Evolutionary conservation across 345 rosid genomes (phyloP), one percentile per base, ranked within the genome.

Genomic region (Aquilaria malaccensis): DNA sequence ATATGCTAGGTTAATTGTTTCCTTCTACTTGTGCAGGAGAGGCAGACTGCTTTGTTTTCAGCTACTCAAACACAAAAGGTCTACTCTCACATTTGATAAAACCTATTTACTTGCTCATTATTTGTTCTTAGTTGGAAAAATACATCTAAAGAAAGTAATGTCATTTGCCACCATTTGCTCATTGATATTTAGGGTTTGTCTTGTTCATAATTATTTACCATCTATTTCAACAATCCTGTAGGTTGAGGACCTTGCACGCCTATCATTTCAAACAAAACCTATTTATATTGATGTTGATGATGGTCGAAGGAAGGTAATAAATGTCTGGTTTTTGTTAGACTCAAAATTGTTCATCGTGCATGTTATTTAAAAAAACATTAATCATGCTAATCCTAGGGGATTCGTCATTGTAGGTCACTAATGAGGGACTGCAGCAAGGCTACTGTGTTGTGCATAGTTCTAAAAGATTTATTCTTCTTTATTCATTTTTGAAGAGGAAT

Each of bases 41-140:
- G 97, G 73, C 99, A 90, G 81, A 88, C 99, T 2, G 96, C 99
- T 33, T 75, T 95, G 58, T 95, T 95, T 77, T 95, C 99, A 51
- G 99, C 97, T 55, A 95, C 99, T 32, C 97, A 95, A 70, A 88
- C 99, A 10, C 81, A 84, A 57, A 86, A 95, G 96, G 99, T 95
- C 37, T 69, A 31, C 33, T 47, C 33, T 37, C 14, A 7, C 49
- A 0, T 30, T 56, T 37, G 30, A 46, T 2, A 2, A 4, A 9
- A 14, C 32, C 22, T 56, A 6, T 9, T 33, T 2, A 1, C 31
- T 45, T 6, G 43, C 7, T 5, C 14, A 0, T 41, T 22, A 10
- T 41, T 62, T 49, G 15, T 15, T 52, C 4, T n/a, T 7, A 9
- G 6, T 5, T 55, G 43, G n/a, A 54, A 49, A 48, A 2, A 30